Evolutionary conservation across 2,329 filamentous ascomycete genomes (phyloP), one percentile per base, ranked within the genome.

Genomic region (Fusarium sp.): DNA sequence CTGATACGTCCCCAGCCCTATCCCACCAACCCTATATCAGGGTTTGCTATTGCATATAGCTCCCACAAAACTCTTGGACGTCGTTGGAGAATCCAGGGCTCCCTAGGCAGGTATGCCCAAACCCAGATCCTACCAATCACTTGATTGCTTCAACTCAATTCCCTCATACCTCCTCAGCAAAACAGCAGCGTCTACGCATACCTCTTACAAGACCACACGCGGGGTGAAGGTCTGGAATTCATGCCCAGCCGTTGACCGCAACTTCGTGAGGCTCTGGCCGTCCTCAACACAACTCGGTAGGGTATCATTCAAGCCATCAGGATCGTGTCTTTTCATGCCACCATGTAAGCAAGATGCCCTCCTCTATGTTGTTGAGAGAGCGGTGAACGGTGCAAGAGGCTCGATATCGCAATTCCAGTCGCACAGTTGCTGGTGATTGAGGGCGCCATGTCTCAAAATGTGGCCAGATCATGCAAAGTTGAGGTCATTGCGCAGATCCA

Each of bases 331-430:
- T 50, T 66, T 31, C 58, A 74, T 42, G 68, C 50, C 66, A 63
- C 62, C 56, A 52, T 61, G 37, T 62, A 34, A 72, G 71, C 61
- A 59, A 65, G 50, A 66, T 74, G 68, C 71, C 71, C 71, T 74
- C 64, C 68, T 66, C 56, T 64, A 52, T 45, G 58, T 45, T 64
- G 62, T 71, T 71, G 67, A 73, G 71, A 54, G 65, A 67, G 72
- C 72, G 72, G 72, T 74, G 72, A 74, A 70, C 57, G 38, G 18
- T 37, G 50, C 37, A 45, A 54, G 18, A 52, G 42, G 37, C 37
- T 45, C 45, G 56, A 47, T 61, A 38, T 67, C 31, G 40, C 34
- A 27, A 65, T 58, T 40, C 63, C 59, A 72, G 54, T 50, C 57
- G 68, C 60, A 62, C 16, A 67, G 38, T 20, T 38, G 27, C 57